phyloP scores from a whole-genome alignment of 192 early-diverging fungal genomes.

The Chytriomyces sp. region DNA sequence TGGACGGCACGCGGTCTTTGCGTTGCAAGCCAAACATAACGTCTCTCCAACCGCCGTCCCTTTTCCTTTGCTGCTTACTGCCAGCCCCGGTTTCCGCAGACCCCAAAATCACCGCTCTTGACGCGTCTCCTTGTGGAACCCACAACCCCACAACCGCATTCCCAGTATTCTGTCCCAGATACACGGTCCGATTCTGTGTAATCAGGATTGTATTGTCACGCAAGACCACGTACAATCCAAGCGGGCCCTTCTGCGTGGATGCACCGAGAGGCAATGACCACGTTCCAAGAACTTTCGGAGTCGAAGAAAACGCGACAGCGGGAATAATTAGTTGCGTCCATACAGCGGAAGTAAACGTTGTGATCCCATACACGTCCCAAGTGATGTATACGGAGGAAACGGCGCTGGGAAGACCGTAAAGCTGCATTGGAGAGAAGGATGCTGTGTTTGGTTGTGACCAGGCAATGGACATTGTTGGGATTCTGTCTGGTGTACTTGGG shows the following conservation, averaged over 20 bases:
- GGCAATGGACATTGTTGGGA: constrained; percentile 9
- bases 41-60: neutral
- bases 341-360: neutral
- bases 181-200: neutral
- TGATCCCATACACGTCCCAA: neutral
- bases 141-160: constrained; percentile 13
- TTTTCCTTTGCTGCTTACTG: neutral
- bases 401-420: constrained; percentile 6
- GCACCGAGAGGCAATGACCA: neutral
- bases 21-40: neutral
- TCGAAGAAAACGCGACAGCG: neutral
- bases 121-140: constrained; percentile 3
- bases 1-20: too few species aligned
- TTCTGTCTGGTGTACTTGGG: neutral
- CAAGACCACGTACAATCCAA: constrained; percentile 2
- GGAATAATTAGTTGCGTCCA: constrained; percentile 4
- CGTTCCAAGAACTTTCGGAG: neutral
- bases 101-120: neutral
- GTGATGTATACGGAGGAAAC: neutral
- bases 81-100: neutral
- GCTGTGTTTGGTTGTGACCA: neutral
- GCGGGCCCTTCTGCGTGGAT: neutral
- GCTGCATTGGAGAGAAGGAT: neutral
- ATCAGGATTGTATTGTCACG: neutral
- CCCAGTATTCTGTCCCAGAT: neutral